Conservation (phyloP, 768 basidiomycete genomes). For the Naematelia encephala region DNA sequence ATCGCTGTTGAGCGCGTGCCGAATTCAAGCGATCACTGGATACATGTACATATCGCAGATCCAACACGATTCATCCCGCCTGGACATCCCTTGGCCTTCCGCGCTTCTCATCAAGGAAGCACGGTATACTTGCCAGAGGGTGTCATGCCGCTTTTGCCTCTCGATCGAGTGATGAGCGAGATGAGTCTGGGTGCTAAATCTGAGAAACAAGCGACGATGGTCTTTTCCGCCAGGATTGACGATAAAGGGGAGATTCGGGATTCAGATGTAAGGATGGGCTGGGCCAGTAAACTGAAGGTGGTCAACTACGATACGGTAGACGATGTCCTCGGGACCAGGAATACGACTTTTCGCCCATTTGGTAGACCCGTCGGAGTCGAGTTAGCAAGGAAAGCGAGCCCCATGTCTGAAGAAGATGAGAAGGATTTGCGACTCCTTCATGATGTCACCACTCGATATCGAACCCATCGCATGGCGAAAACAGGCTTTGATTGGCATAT, state of each 20-base stretch:
- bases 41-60: constrained; percentile 91
- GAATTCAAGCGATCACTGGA: constrained; percentile 65
- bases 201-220: constrained; percentile 61
- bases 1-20: constrained; percentile 70
- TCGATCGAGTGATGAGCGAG: constrained; percentile 47
- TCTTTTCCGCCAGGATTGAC: constrained; percentile 74
- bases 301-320: constrained; percentile 71
- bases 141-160: constrained; percentile 71
- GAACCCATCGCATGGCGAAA: not conserved
- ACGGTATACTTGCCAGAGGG: constrained; percentile 67
- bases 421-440: constrained; percentile 27
- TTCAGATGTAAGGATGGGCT: constrained; percentile 64
- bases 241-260: constrained; percentile 64
- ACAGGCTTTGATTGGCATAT: constrained; percentile 3
- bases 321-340: constrained; percentile 27
- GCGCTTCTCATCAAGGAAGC: constrained; percentile 58
- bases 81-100: constrained; percentile 60
- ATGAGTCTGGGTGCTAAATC: constrained; percentile 56
- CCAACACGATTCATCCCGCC: constrained; percentile 76
- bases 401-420: constrained; percentile 8
- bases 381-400: not conserved
- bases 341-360: constrained; percentile 16
- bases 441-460: constrained; percentile 7
- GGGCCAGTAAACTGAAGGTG: constrained; percentile 65
- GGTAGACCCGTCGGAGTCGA: constrained; percentile 11